These are phyloP conservation scores for Globisporangium paddicum DNA, from an alignment of 352 stramenopile genomes.

Conservation along the genomic window DNA sequence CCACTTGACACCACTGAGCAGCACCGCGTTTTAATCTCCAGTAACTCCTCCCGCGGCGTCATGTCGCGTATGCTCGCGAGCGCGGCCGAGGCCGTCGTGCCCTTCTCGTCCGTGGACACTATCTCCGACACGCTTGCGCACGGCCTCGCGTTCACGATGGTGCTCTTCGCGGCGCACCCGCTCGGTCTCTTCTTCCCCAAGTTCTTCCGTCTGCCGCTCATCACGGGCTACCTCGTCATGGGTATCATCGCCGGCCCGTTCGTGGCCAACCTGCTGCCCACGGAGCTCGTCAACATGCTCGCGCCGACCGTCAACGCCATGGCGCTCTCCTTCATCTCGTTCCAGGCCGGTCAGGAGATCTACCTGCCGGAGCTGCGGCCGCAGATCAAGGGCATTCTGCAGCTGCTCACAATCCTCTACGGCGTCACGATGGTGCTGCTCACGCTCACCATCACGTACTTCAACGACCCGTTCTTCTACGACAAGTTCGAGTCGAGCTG, in stretches of 20 bases:
- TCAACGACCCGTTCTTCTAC: constrained; percentile 59
- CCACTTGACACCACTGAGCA: not conserved
- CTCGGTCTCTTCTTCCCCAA: constrained; percentile 55
- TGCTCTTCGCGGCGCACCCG: constrained; percentile 49
- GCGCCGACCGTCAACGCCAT: constrained; percentile 51
- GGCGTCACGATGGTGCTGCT: constrained; percentile 47
- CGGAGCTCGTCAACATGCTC: constrained; percentile 33
- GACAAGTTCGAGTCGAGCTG: constrained; percentile 37
- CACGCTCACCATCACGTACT: constrained; percentile 34
- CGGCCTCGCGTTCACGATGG: constrained; percentile 45
- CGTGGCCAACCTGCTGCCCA: constrained; percentile 40
- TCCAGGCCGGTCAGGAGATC: constrained; percentile 69
- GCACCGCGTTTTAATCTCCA: constrained; percentile 2
- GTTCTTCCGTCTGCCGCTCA: constrained; percentile 51
- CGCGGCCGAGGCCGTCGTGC: constrained; percentile 25
- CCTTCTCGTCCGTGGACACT: constrained; percentile 37
- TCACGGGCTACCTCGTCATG: constrained; percentile 61
- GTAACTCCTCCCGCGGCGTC: not conserved
- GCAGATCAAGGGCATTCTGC: constrained; percentile 59
- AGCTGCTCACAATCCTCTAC: constrained; percentile 46
- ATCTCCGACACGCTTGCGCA: constrained; percentile 43
- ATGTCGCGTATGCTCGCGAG: constrained; percentile 12
- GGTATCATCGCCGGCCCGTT: constrained; percentile 56
- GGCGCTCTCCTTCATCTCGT: constrained; percentile 72
- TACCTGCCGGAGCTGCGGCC: constrained; percentile 58